These are phyloP conservation scores for Beauveria australis DNA, from an alignment of 2,329 filamentous ascomycete genomes.

Conservation along the genomic window DNA sequence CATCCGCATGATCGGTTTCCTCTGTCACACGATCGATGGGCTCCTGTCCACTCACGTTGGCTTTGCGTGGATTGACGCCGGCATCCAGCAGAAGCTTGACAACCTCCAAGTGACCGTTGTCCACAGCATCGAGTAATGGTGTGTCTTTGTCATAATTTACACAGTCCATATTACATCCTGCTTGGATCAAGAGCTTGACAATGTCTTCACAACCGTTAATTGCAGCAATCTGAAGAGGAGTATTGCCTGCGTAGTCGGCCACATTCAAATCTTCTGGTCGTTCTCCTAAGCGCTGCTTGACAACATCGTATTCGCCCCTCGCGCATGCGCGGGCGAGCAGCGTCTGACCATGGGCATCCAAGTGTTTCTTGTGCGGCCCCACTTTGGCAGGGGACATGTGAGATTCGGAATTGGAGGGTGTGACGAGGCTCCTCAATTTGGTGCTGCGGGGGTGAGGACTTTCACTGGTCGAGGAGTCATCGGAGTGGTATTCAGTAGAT, in stretches of 20 bases:
- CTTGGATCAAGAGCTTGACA: constrained; percentile 76
- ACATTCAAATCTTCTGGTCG: constrained; percentile 83
- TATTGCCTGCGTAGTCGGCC: constrained; percentile 92
- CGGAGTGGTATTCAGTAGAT: constrained; percentile 58
- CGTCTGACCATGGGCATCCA: constrained; percentile 89
- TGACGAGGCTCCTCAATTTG: constrained; percentile 47
- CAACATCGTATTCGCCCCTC: constrained; percentile 70
- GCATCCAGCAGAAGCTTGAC: constrained; percentile 76
- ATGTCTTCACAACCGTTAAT: constrained; percentile 81
- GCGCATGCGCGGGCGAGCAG: constrained; percentile 84
- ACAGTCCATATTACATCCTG: constrained; percentile 77
- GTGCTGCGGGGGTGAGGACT: constrained; percentile 52
- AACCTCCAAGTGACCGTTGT: constrained; percentile 86
- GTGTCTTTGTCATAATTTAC: constrained; percentile 80
- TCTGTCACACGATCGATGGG: constrained; percentile 76
- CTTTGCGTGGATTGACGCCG: constrained; percentile 83
- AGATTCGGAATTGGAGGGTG: constrained; percentile 48
- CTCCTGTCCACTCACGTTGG: constrained; percentile 88
- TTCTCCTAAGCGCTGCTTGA: constrained; percentile 66
- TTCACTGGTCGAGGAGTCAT: constrained; percentile 55
- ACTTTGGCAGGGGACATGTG: constrained; percentile 61
- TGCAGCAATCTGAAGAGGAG: constrained; percentile 86
- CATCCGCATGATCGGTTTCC: constrained; percentile 67
- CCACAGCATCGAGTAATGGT: constrained; percentile 88
- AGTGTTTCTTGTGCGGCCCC: constrained; percentile 70